These are phyloP conservation scores for Talaromyces verruculosus DNA, from an alignment of 2,329 filamentous ascomycete genomes.

Conservation along the genomic window DNA sequence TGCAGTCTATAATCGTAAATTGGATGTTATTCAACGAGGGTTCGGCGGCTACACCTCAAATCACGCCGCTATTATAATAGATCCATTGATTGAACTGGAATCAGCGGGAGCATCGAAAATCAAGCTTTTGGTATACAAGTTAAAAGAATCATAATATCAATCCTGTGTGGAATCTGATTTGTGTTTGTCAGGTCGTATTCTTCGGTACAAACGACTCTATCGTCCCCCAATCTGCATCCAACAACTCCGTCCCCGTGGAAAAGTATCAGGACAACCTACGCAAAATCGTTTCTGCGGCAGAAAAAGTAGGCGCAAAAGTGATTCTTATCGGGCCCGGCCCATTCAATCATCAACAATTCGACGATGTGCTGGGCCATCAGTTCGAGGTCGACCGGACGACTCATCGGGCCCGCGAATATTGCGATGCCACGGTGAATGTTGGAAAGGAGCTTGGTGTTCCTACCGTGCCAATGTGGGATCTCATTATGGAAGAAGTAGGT, in stretches of 20 bases:
- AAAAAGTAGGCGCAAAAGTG: background rate
- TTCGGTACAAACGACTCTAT: constrained; percentile 15
- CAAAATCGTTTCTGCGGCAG: background rate
- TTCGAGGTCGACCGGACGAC: constrained; percentile 6
- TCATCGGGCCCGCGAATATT: constrained; percentile 8
- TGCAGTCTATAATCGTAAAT: constrained; percentile 4
- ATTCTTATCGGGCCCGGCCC: constrained; percentile 8
- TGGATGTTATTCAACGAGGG: constrained; percentile 12
- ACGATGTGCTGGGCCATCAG: background rate
- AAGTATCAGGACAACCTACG: constrained; percentile 4
- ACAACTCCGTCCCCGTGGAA: constrained; percentile 7
- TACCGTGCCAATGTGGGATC: constrained; percentile 12
- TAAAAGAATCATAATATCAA: too few species aligned
- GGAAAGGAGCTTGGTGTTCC: constrained; percentile 5
- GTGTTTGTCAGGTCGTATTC: background rate
- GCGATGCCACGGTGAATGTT: constrained; percentile 6
- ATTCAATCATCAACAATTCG: constrained; percentile 16
- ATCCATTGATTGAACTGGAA: constrained; percentile 6
- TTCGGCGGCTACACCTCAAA: constrained; percentile 10
- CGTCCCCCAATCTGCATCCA: constrained; percentile 5
- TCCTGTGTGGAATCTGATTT: background rate
- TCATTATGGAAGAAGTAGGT: constrained; percentile 8
- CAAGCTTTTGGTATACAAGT: background rate
- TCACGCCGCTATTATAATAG: constrained; percentile 6
- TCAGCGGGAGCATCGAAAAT: background rate